Evolutionary conservation across 1,284 basidiomycete genomes (phyloP), one percentile per base, ranked within the genome.

Genomic region (Cryptococcus sp.): DNA sequence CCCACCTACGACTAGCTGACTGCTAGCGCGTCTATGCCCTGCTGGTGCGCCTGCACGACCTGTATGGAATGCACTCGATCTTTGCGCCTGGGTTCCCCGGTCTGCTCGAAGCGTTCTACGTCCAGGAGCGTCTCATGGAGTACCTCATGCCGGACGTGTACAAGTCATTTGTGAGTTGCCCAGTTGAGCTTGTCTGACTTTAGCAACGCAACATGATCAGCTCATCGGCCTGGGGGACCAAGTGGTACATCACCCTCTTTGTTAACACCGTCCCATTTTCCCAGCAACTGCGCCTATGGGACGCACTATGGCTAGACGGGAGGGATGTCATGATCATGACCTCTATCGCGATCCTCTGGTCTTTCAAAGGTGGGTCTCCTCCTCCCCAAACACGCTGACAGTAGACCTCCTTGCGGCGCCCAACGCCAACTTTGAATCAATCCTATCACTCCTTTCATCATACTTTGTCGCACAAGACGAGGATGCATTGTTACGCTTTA

Each of bases 221-320:
- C 5, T 90, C 88, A 3, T 93, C 91, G 34, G 84, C 89, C 16
- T 99, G 94, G 72, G 94, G 91, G 26, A 97, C 94, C 1, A 97
- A 97, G 72, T 98, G 94, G 93, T 98, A 97, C 73, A 98, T 99
- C 70, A 98, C 95, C 2, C 77, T 98, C 16, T 94, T 93, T 63
- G 83, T 91, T 45, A 97, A 95, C 67, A 86, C 86, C 1, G 84
- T 98, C n/a, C 92, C 94, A 12, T 98, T 95, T 69, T 87, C 92
- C 72, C 90, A 86, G 38, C 92, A 97, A 75, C 75, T 98, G 34
- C 80, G 95, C 50, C 68, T 99, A 21, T 98, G 94, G 94, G 94
- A 99, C 70, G 87, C 82, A 1, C 86, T 94, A 64, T 76, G 97
- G 41, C 73, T 94, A 21, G 91, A 97, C 56, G 95, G 95, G 5